Conservation (phyloP, 441 rosid species). For the Adansonia madagascariensis region DNA sequence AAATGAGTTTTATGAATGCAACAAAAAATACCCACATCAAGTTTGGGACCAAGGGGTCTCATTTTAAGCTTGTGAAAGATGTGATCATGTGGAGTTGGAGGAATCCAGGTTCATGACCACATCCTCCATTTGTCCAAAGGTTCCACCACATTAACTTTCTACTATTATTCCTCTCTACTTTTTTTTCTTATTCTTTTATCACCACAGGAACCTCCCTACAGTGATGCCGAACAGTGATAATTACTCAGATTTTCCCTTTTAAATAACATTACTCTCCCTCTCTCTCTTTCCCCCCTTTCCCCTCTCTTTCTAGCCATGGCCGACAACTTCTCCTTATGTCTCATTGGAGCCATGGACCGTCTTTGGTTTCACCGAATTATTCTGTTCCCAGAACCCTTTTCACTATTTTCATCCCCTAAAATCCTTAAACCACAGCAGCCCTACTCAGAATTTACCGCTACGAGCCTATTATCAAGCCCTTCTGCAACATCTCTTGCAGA, state of each 20-base stretch:
- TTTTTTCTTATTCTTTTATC: conserved; percentile 11
- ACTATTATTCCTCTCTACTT: conserved; percentile 16
- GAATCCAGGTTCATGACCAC: conserved; percentile 40
- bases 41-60: conserved; percentile 7
- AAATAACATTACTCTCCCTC: neutral
- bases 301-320: conserved; percentile 33
- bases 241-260: neutral
- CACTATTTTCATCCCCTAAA: conserved; percentile 27
- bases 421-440: conserved; percentile 25
- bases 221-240: neutral
- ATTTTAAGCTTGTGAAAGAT: conserved; percentile 21
- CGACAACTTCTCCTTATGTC: conserved; percentile 33
- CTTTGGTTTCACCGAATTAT: conserved; percentile 60
- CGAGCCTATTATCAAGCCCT: conserved; percentile 18
- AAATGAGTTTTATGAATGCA: neutral
- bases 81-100: conserved; percentile 29
- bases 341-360: conserved; percentile 53
- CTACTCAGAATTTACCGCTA: conserved; percentile 15
- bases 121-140: conserved; percentile 30
- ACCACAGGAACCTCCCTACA: neutral
- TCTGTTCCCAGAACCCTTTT: conserved; percentile 40
- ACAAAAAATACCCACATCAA: conserved; percentile 8
- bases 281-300: neutral
- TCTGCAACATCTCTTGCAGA: conserved; percentile 29
- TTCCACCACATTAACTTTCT: conserved; percentile 30